Evolutionary conservation across 306 rosid species (phyloP), one percentile per base, ranked within the genome.

Genomic region (Luffa aegyptiaca): DNA sequence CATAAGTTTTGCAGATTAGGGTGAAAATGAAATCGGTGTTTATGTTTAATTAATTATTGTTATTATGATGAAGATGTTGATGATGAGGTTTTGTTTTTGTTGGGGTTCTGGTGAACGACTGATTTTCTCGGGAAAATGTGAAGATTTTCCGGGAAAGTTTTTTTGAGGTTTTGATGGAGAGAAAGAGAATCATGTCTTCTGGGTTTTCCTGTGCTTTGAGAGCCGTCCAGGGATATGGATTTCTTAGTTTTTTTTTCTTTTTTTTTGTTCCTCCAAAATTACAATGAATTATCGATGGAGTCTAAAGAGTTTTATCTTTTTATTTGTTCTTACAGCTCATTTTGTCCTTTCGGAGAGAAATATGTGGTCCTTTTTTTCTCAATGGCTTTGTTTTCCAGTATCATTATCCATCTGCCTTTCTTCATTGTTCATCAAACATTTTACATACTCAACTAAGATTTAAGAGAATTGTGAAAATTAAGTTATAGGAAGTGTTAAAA

Each of bases 1-100:
- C 80, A 53, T 83, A 81, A 94, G 82, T 85, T 90, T 91, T 92
- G 88, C 84, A 87, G 93, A 21, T 55, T 59, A 62, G 77, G 31
- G 55, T 20, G 6, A 10, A 21, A 68, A 10, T 6, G 5, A 41
- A n/a, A 41, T n/a, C 9, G 41, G 52, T 18, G 35, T 68, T 68
- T 3, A 31, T 13, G 20, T 72, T 59, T 46, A 21, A 26, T 52
- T 44, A 31, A 3, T 46, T 78, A 13, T 66, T 39, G 8, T 46
- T 51, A 39, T 71, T 42, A 26, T 62, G 48, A 58, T 79, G 72
- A 37, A 37, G 48, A 73, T 78, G 73, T 70, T 35, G 37, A 21
- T 26, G 33, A 26, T 26, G 37, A 26, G 37, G 7, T 31, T 57
- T 57, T 56, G 20, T 56, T 39, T 37, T 20, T 69, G 75, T n/a